Evolutionary conservation across 305 asterid species (phyloP).

Genomic region (Rubia peregrina): DNA sequence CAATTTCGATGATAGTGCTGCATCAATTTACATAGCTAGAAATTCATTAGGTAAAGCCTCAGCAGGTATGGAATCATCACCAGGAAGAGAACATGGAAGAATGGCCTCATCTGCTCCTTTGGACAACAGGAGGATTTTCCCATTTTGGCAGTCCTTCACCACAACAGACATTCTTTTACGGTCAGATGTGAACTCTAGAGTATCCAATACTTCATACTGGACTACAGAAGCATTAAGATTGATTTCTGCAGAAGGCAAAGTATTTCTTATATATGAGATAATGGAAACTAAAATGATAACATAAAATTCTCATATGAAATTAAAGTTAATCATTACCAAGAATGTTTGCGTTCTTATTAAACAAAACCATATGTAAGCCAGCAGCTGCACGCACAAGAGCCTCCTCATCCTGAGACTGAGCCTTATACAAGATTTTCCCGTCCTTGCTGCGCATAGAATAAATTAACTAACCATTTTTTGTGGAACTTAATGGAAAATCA

Average conservation of each 20-base stretch:
- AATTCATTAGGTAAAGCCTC: background rate
- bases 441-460: conserved; percentile 44
- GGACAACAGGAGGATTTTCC: conserved; percentile 60
- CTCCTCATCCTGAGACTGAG: conserved; percentile 98
- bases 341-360: conserved; percentile 57
- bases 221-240: conserved; percentile 53
- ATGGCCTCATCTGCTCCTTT: conserved; percentile 98
- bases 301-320: conserved; percentile 7
- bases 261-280: conserved; percentile 18
- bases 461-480: background rate
- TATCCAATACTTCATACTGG: conserved; percentile 81
- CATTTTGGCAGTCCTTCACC: conserved; percentile 61
- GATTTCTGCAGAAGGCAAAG: conserved; percentile 51
- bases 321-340: conserved; percentile 46
- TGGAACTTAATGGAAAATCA: conserved; percentile 14
- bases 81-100: conserved; percentile 66
- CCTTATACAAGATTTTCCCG: conserved; percentile 72
- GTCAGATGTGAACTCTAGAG: conserved; percentile 92
- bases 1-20: background rate
- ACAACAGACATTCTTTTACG: conserved; percentile 96
- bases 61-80: conserved; percentile 33
- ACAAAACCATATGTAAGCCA: conserved; percentile 62
- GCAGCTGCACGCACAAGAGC: conserved; percentile 98
- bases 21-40: background rate
- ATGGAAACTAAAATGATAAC: conserved; percentile 12